phyloP scores from a whole-genome alignment of 208 protist species.

The Leishmania mexicana region DNA sequence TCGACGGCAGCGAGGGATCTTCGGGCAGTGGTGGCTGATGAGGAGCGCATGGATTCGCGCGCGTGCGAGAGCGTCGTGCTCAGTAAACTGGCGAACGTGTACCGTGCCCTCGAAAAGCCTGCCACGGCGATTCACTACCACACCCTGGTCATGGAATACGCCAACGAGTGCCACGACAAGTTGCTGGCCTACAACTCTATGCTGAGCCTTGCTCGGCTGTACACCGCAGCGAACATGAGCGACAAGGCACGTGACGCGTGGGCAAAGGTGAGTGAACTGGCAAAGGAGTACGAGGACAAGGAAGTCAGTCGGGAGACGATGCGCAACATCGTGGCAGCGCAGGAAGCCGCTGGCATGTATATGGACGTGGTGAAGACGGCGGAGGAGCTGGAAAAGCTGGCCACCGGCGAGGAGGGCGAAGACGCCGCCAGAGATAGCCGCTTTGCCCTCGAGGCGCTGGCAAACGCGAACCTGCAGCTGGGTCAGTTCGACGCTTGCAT shows the following conservation, averaged over 20 bases:
- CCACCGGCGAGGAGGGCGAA: slow-evolving; percentile 63
- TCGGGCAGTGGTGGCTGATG: slow-evolving; percentile 48
- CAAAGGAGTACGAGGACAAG: slow-evolving; percentile 82
- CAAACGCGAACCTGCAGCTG: slow-evolving; percentile 81
- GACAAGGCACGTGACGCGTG: slow-evolving; percentile 68
- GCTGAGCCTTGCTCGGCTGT: slow-evolving; percentile 77
- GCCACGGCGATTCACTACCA: slow-evolving; percentile 80
- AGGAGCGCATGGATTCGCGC: slow-evolving; percentile 55
- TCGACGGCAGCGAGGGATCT: slow-evolving; percentile 40
- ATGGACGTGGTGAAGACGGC: slow-evolving; percentile 70
- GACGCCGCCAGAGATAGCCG: slow-evolving; percentile 69
- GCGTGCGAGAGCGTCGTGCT: slow-evolving; percentile 68
- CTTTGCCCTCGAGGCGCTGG: slow-evolving; percentile 82
- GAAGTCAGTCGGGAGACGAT: slow-evolving; percentile 86
- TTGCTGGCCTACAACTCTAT: slow-evolving; percentile 81
- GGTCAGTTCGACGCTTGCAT: slow-evolving; percentile 83
- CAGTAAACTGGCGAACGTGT: slow-evolving; percentile 78
- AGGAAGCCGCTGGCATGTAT: slow-evolving; percentile 71
- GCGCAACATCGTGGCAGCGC: slow-evolving; percentile 78
- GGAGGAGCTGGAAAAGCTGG: slow-evolving; percentile 68
- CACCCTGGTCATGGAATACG: slow-evolving; percentile 74
- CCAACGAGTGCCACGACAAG: slow-evolving; percentile 61
- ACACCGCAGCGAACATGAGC: slow-evolving; percentile 52
- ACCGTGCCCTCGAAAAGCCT: slow-evolving; percentile 70
- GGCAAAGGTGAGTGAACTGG: slow-evolving; percentile 79